These are phyloP conservation scores for Beauveria pseudobassiana DNA, from an alignment of 2,329 filamentous ascomycete genomes.

Conservation along the genomic window DNA sequence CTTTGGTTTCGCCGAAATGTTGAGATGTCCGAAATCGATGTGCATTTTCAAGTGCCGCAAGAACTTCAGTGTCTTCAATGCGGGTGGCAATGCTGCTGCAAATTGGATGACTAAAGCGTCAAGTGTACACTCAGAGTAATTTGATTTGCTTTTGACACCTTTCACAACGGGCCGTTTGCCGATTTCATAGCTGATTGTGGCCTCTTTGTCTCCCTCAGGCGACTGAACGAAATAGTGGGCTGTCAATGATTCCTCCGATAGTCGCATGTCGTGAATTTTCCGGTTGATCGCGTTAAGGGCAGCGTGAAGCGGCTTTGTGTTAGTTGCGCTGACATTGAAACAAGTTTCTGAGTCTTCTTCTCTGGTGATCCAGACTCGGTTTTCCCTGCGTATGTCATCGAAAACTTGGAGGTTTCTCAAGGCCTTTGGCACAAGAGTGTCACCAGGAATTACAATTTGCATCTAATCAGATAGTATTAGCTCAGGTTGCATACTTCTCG, in stretches of 20 bases:
- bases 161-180: slow-evolving; percentile 19
- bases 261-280: slow-evolving; percentile 25
- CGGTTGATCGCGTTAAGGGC: slow-evolving; percentile 24
- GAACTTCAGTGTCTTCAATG: slow-evolving; percentile 20
- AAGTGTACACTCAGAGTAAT: background rate
- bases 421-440: slow-evolving; percentile 19
- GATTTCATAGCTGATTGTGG: slow-evolving; percentile 18
- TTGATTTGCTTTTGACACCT: background rate
- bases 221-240: slow-evolving; percentile 23
- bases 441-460: slow-evolving; percentile 23
- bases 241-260: slow-evolving; percentile 19
- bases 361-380: slow-evolving; percentile 26
- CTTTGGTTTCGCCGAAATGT: slow-evolving; percentile 21
- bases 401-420: slow-evolving; percentile 19
- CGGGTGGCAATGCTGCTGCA: slow-evolving; percentile 13
- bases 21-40: slow-evolving; percentile 26
- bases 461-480: slow-evolving; percentile 12
- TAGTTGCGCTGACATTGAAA: slow-evolving; percentile 21
- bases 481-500: background rate
- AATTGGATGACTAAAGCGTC: slow-evolving; percentile 13
- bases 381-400: slow-evolving; percentile 21
- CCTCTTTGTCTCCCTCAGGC: slow-evolving; percentile 10
- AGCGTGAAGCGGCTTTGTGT: slow-evolving; percentile 19
- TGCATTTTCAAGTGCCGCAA: slow-evolving; percentile 23
- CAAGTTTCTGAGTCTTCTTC: slow-evolving; percentile 10